Base-by-base conservation (phyloP, 75 land plant genomes). In the Pinus tabuliformis region DNA sequence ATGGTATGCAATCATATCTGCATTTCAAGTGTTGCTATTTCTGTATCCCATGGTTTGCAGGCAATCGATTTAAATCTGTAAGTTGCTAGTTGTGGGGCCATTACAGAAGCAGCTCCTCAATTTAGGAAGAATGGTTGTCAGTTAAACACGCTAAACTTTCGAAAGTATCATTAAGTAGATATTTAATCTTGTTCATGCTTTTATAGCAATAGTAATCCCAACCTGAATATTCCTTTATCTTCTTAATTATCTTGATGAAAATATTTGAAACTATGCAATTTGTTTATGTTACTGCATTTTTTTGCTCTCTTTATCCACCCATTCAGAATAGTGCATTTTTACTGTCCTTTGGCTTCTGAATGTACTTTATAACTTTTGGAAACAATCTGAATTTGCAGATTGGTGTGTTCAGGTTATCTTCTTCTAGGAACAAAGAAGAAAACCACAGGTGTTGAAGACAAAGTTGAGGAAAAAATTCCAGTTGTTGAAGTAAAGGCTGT, bases 401-500 rank as follows among this genome's bases (percentile, higher is more conserved):
- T 12, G 39, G 20, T 37, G 52, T 68, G 21, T 68, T 49, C 22
- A 68, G 72, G 72, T 68, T 68, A 68, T 68, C 39, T 68, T 37
- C 42, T 68, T 42, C 42, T 68, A 37, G 49, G 42, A 68, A 68
- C 39, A 39, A 37, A 37, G 42, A 68, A 68, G 45, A 68, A 20
- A 45, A 37, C 72, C 42, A 42, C 54, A n/a, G 54, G 42, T 39
- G 49, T 68, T 20, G 24, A 30, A 39, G 72, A 68, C 12, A 49
- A 49, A 49, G 54, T 49, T 39, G 20, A 42, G 42, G 49, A 39
- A 42, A 68, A 42, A n/a, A 21, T 42, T 68, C 72, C 72, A n/a
- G 72, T 42, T 66, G 71, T n/a, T 42, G 72, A 42, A 68, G 72
- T 39, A 12, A 68, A n/a, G 72, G n/a, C 72, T 68, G 22, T 39